Evolutionary conservation across 176 grass and related monocot genomes (phyloP).

Genomic region (Panicum miliaceum): DNA sequence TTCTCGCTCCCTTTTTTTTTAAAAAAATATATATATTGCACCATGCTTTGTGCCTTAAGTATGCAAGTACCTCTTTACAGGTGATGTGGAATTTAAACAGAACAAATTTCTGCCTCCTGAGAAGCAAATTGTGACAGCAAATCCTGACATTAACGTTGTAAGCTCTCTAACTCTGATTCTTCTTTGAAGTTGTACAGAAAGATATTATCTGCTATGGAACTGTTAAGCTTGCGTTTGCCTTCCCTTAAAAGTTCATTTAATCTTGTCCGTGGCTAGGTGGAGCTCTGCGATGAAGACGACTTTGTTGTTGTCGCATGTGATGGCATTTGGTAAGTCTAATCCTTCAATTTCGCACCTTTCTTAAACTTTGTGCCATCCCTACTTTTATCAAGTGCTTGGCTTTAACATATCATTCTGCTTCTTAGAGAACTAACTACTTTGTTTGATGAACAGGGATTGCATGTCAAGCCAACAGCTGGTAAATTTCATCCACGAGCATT

Average conservation of each 20-base stretch:
- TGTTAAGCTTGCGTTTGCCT: neutral
- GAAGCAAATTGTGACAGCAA: constrained; percentile 90
- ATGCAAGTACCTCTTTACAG: constrained; percentile 47
- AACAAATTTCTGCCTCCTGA: constrained; percentile 86
- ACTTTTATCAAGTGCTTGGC: neutral
- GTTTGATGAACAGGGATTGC: constrained; percentile 76
- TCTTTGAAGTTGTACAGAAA: constrained; percentile 24
- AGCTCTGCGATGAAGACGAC: constrained; percentile 81
- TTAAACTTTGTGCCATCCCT: neutral
- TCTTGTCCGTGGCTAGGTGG: constrained; percentile 57
- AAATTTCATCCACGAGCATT: constrained; percentile 87
- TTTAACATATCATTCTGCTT: constrained; percentile 1
- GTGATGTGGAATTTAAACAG: constrained; percentile 98
- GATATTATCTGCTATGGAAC: constrained; percentile 11
- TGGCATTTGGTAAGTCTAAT: constrained; percentile 76
- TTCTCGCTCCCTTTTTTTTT: neutral
- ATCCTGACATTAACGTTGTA: constrained; percentile 92
- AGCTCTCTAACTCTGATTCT: constrained; percentile 33
- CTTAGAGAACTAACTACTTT: constrained; percentile 2
- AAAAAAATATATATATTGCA: neutral
- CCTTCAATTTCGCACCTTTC: neutral
- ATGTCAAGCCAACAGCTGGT: constrained; percentile 96
- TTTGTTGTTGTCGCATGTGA: constrained; percentile 91
- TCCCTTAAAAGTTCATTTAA: constrained; percentile 27
- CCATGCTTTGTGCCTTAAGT: constrained; percentile 30